Conservation (phyloP, 176 grass and related monocot genomes). For the Cymbopogon citratus region DNA sequence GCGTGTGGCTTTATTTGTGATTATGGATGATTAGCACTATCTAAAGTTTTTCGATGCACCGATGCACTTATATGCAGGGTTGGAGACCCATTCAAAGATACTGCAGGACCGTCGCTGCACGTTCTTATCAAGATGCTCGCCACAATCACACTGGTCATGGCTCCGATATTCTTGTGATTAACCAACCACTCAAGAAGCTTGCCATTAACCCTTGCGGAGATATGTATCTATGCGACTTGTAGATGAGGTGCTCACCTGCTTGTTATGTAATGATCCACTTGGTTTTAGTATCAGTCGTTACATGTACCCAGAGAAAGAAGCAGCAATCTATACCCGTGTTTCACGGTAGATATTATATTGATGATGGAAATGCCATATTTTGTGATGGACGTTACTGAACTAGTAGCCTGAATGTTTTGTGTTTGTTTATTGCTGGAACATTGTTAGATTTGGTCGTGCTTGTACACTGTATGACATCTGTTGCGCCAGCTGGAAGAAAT, state of each 20-base stretch:
- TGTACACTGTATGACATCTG: neutral
- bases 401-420: neutral
- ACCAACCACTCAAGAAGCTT: neutral
- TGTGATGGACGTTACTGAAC: neutral
- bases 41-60: neutral
- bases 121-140: constrained; percentile 99
- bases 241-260: constrained; percentile 32
- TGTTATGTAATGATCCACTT: constrained; percentile 20
- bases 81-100: constrained; percentile 99
- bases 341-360: neutral
- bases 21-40: neutral
- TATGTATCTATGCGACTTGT: neutral
- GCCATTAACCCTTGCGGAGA: constrained; percentile 20
- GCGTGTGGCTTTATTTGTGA: neutral
- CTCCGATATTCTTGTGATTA: constrained; percentile 87
- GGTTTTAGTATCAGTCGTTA: neutral
- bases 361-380: neutral
- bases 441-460: too few species aligned
- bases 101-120: constrained; percentile 79
- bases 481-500: neutral
- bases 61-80: constrained; percentile 45
- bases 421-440: neutral
- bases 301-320: neutral
- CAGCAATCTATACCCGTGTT: neutral
- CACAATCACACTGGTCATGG: constrained; percentile 95